Base-by-base conservation (phyloP, 768 basidiomycete species). In the Tremella yokohamensis region DNA sequence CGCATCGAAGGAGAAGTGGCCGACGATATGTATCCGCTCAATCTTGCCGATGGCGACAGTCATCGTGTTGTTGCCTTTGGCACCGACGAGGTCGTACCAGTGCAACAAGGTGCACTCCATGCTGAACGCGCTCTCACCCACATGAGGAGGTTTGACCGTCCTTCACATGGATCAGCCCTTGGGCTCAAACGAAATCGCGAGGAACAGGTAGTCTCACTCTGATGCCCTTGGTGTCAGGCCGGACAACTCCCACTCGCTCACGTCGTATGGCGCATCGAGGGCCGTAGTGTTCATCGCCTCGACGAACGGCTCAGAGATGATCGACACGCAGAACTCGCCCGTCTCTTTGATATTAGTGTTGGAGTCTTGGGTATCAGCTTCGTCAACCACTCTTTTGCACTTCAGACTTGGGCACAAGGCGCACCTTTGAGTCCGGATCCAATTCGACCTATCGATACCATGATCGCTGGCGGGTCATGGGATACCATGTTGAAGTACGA, bases 281-380 rank as follows among this genome's bases (percentile, higher is more conserved):
- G 73, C 60, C 1, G 76, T 76, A 61, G 70, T 76, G 54, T 80
- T 79, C 4, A 76, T 64, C 0, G 78, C 77, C 58, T 80, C 79
- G 49, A 79, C 52, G 60, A 79, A 79, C 0, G 83, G 76, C 72
- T 88, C 85, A 55, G 84, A 86, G 64, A 90, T 83, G 52, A 75
- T 83, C 65, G 83, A 86, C 50, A 85, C 82, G 8, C 84, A 84
- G 73, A 89, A 90, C 68, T 86, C 80, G 60, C 83, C 84, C 15
- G 83, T 85, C 0, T 78, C 77, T 49, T 82, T 73, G 61, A 88
- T 85, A 61, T 89, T 89, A 58, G 81, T 79, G 49, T 83, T 80
- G 16, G 84, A 85, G 68, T 88, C 85, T 45, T 4, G n/a, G 6
- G 42, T 45, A 15, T 45, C 42, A 66, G 56, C 11, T n/a, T 65